Evolutionary conservation across 2,329 filamentous ascomycete genomes (phyloP).

Genomic region (Botrytis elliptica): DNA sequence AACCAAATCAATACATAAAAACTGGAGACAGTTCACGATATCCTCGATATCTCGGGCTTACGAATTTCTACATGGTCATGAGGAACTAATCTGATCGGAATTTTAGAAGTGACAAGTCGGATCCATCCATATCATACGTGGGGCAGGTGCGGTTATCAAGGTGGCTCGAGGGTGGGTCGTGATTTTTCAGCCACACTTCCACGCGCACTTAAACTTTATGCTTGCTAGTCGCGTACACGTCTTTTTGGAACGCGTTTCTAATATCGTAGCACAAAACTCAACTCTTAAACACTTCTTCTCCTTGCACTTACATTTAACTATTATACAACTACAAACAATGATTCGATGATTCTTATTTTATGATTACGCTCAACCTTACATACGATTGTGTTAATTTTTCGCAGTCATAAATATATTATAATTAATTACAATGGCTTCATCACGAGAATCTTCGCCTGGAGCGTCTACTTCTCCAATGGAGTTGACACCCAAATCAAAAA

Average conservation of each 20-base stretch:
- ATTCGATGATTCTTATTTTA: slow-evolving; percentile 14
- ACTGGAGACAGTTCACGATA: neutral
- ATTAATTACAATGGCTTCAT: slow-evolving; percentile 48
- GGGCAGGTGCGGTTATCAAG: slow-evolving; percentile 8
- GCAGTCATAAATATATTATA: slow-evolving; percentile 6
- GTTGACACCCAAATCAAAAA: slow-evolving; percentile 55
- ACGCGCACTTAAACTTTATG: slow-evolving; percentile 11
- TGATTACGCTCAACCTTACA: slow-evolving; percentile 9
- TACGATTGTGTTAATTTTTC: neutral
- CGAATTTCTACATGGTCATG: slow-evolving; percentile 14
- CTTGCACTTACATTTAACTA: neutral
- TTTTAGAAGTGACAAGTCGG: neutral
- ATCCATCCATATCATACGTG: neutral
- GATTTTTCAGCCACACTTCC: slow-evolving; percentile 24
- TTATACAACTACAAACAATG: slow-evolving; percentile 21
- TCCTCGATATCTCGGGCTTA: neutral
- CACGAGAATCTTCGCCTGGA: slow-evolving; percentile 48
- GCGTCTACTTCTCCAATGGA: slow-evolving; percentile 43
- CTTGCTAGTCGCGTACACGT: slow-evolving; percentile 18
- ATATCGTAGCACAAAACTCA: slow-evolving; percentile 7
- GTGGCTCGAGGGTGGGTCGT: neutral
- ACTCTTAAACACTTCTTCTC: neutral
- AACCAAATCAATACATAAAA: neutral
- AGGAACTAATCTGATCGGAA: neutral
- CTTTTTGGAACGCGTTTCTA: slow-evolving; percentile 5